Evolutionary conservation across 306 rosid species (phyloP), one percentile per base, ranked within the genome.

Genomic region (Crataegus laevigata): DNA sequence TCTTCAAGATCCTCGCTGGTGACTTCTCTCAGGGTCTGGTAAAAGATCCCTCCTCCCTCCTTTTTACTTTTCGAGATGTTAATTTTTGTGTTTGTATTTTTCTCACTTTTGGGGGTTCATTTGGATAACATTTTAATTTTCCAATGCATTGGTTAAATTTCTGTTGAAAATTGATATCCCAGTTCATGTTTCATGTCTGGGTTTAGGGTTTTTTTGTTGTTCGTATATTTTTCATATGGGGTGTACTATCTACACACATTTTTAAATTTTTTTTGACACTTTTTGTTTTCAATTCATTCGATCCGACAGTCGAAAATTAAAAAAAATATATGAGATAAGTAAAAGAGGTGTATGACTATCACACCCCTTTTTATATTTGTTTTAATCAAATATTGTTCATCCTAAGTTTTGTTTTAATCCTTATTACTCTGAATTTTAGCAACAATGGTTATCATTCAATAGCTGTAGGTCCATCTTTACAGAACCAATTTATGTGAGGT

Each of bases 1-100:
- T 70, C 30, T 70, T 70, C 74, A 51, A 70, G 45, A 34, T 70
- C 11, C 62, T 70, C 4, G 4, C 52, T 5, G 74, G 74, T 70
- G 74, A 51, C 74, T 70, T 70, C 45, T 70, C 63, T 70, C 38
- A 11, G 45, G 62, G 22, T 21, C 63, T 70, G 74, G 63, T 69
- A 68, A 11, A 8, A 8, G 9, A 47, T 50, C 45, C 43, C 4
- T 12, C 36, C 32, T 29, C 18, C 38, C 17, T 9, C 28, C 5
- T 69, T 47, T 18, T 68, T 6, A 1, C 32, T 28, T 68, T 68
- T 45, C 67, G 18, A 62, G 29, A 11, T 57, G 29, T 22, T 4
- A 25, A 11, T 11, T 57, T 57, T 57, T 15, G 17, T 47, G 54
- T 47, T 15, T 5, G 54, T 47, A 18, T 47, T 5, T 47, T 47